These are phyloP conservation scores for Diversispora epigaea DNA, from an alignment of 192 early-diverging fungal species.

Conservation along the genomic window DNA sequence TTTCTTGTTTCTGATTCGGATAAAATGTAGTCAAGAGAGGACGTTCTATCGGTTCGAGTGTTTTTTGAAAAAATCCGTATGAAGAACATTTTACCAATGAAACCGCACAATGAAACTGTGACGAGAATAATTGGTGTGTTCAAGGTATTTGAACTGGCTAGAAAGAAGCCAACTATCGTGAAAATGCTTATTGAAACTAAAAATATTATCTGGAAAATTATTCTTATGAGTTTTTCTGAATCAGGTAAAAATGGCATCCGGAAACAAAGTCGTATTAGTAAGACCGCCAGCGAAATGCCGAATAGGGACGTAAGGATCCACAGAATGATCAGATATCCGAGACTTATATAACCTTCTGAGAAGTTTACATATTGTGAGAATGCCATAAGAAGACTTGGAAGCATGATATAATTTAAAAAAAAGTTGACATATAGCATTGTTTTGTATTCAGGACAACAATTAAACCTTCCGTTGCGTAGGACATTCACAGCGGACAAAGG, in stretches of 20 bases:
- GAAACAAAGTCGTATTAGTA: background rate
- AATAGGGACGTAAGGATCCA: background rate
- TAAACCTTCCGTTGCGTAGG: background rate
- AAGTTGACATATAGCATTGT: background rate
- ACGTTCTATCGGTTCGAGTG: background rate
- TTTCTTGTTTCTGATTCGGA: background rate
- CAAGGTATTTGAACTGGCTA: background rate
- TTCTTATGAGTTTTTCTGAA: too few species aligned
- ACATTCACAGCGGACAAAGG: background rate
- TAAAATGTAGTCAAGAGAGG: constrained; percentile 3
- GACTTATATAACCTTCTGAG: background rate
- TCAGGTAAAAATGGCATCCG: too few species aligned
- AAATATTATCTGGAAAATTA: background rate
- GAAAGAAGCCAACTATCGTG: background rate
- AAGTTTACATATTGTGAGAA: background rate
- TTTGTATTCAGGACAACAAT: background rate
- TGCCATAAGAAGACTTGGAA: background rate
- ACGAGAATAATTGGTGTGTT: background rate
- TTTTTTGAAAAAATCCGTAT: background rate
- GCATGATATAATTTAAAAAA: constrained; percentile 3
- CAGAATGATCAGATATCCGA: background rate
- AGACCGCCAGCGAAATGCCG: background rate
- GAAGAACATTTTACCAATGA: background rate
- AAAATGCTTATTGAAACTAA: background rate
- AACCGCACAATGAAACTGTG: background rate